Evolutionary conservation across 2,329 filamentous ascomycete species (phyloP).

Genomic region (Clarireedia sp.): DNA sequence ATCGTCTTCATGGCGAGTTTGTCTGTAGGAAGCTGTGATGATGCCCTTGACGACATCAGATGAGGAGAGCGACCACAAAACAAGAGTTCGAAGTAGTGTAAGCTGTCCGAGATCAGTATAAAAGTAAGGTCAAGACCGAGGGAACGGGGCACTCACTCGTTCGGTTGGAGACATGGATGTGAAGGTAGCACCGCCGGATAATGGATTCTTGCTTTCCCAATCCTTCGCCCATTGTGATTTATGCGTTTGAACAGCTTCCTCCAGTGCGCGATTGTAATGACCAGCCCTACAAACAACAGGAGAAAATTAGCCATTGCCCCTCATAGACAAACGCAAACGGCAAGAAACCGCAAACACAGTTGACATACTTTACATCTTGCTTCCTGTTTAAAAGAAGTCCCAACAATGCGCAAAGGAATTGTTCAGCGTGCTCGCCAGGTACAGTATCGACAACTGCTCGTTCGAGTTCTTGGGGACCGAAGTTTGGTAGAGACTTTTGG

Average conservation of each 20-base stretch:
- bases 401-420: conserved; percentile 81
- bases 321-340: background rate
- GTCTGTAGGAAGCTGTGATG: conserved; percentile 83
- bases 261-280: conserved; percentile 86
- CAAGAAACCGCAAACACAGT: background rate
- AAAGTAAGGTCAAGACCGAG: background rate
- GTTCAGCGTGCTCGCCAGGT: conserved; percentile 79
- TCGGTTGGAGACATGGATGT: conserved; percentile 72
- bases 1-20: conserved; percentile 69
- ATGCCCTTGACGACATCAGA: conserved; percentile 75
- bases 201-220: conserved; percentile 78
- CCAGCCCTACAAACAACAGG: conserved; percentile 55
- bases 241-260: conserved; percentile 83
- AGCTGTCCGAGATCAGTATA: conserved; percentile 5
- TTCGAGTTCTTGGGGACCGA: conserved; percentile 93
- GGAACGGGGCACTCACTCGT: conserved; percentile 50
- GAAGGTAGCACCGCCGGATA: conserved; percentile 75
- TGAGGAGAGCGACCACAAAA: conserved; percentile 82
- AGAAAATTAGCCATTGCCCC: conserved; percentile 15
- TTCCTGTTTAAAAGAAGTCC: conserved; percentile 90
- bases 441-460: conserved; percentile 68
- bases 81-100: conserved; percentile 48
- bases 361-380: conserved; percentile 91
- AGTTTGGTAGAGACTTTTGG: conserved; percentile 76
- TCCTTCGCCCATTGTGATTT: conserved; percentile 78